phyloP scores from a whole-genome alignment of 805 yeast species.

The Lipomyces orientalis region DNA sequence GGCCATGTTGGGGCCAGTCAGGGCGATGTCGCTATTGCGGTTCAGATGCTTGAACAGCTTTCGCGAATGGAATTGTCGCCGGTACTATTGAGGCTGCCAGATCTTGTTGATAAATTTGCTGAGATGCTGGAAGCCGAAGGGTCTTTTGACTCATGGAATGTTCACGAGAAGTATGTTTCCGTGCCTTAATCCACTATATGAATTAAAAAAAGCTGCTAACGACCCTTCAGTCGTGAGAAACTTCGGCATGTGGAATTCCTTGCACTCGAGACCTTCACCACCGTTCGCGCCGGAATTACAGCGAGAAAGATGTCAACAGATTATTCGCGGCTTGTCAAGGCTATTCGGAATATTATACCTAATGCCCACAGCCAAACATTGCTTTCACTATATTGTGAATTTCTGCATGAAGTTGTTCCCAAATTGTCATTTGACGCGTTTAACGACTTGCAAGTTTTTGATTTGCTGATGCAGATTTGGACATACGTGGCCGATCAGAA shows the following conservation, averaged over 20 bases:
- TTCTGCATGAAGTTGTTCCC: background rate
- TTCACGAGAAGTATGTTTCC: slow-evolving; percentile 18
- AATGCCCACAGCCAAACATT: slow-evolving; percentile 12
- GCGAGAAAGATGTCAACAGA: background rate
- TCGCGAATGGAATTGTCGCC: background rate
- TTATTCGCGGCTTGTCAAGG: slow-evolving; percentile 7
- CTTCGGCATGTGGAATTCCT: background rate
- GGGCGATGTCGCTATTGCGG: background rate
- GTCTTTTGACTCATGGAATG: slow-evolving; percentile 1
- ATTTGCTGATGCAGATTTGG: slow-evolving; percentile 16
- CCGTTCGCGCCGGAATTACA: background rate
- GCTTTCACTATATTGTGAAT: slow-evolving; percentile 18
- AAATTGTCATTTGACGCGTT: background rate
- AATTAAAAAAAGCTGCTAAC: background rate
- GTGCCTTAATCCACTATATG: background rate
- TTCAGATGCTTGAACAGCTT: background rate
- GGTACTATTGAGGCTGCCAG: background rate
- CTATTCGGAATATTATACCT: slow-evolving; percentile 6
- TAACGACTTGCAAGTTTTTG: background rate
- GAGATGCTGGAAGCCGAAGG: background rate
- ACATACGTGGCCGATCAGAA: slow-evolving; percentile 2
- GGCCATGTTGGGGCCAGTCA: background rate
- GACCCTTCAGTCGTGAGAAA: slow-evolving; percentile 10
- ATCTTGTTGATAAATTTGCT: slow-evolving; percentile 10
- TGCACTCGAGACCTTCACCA: background rate